Conservation (phyloP, 768 basidiomycete species). For the Candolleomyces aberdarensis region DNA sequence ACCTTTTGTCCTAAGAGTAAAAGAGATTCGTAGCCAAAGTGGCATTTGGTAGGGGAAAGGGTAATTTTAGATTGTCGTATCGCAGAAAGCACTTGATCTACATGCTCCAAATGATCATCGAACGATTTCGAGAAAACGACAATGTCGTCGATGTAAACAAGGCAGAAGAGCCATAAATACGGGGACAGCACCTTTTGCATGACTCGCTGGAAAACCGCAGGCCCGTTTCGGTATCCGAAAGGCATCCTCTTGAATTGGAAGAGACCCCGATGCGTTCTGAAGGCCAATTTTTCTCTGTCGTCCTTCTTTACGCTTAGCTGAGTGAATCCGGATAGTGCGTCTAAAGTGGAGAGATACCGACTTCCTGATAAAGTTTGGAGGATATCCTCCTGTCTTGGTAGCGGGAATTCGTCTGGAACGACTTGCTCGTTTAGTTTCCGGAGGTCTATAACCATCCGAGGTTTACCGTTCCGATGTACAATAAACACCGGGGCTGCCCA, state of each 20-base stretch:
- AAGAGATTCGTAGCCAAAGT: slow-evolving; percentile 28
- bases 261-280: slow-evolving; percentile 35
- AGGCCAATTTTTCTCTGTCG: slow-evolving; percentile 31
- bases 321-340: slow-evolving; percentile 35
- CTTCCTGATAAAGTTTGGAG: slow-evolving; percentile 26
- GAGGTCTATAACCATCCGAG: too few species aligned
- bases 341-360: slow-evolving; percentile 28
- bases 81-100: slow-evolving; percentile 26
- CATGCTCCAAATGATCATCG: slow-evolving; percentile 27
- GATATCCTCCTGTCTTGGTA: slow-evolving; percentile 14
- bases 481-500: slow-evolving; percentile 17
- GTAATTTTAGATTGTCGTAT: slow-evolving; percentile 27
- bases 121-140: slow-evolving; percentile 27
- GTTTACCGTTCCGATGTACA: too few species aligned
- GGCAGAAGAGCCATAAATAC: slow-evolving; percentile 34
- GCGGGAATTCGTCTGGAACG: slow-evolving; percentile 14
- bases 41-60: slow-evolving; percentile 31
- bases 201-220: slow-evolving; percentile 36
- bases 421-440: slow-evolving; percentile 7
- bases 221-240: slow-evolving; percentile 34
- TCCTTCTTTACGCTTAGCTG: slow-evolving; percentile 25
- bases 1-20: slow-evolving; percentile 41
- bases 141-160: slow-evolving; percentile 44
- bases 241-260: slow-evolving; percentile 41
- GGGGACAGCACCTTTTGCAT: slow-evolving; percentile 36